Base-by-base conservation (phyloP, 2,329 filamentous ascomycete species). In the Fusarium acutatum region DNA sequence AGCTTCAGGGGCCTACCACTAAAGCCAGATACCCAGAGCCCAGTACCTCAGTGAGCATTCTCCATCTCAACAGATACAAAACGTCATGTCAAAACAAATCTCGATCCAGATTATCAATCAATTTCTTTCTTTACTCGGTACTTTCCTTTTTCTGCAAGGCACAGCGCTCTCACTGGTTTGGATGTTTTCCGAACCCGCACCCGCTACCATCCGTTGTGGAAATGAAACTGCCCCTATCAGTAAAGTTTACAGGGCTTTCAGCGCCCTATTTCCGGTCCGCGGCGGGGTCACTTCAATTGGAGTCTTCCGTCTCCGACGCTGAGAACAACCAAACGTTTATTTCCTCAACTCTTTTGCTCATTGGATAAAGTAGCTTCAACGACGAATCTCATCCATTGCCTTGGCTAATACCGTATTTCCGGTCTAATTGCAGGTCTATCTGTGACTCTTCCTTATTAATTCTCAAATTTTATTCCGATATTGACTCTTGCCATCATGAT, bases 281-380 rank as follows among this genome's bases (percentile, higher is more conserved):
- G 43, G 52, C 26, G 50, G 50, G 50, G 50, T 54, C 20, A 20
- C 30, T 37, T 22, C n/a, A n/a, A 20, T 41, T 63, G 65, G 54
- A 41, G 71, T 41, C 70, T 74, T 73, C 75, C 63, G 64, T 43
- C 67, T 73, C 67, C 71, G 68, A 72, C 75, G 73, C 75, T 77
- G 66, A 65, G 37, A 64, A 26, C 22, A 44, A 66, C 30, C 10
- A 10, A 50, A 35, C 49, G 32, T 57, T 49, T 44, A 43, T 61
- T 72, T 72, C 44, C 34, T 60, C 52, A 24, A 35, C 38, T 28
- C 50, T 47, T 58, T 52, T 64, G 62, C 71, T 74, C 50, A 73
- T 69, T 73, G 71, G 71, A 69, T 65, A 28, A 13, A 41, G 8
- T 10, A 62, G 59, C 71, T 68, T 74, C 71, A 72, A 73, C 56